Percentiles rank a stretch among this genome's conserved stretches.
Evolutionary conservation across 805 yeast genomes (phyloP).

Genomic region (Barnettozyma siamensis): DNA sequence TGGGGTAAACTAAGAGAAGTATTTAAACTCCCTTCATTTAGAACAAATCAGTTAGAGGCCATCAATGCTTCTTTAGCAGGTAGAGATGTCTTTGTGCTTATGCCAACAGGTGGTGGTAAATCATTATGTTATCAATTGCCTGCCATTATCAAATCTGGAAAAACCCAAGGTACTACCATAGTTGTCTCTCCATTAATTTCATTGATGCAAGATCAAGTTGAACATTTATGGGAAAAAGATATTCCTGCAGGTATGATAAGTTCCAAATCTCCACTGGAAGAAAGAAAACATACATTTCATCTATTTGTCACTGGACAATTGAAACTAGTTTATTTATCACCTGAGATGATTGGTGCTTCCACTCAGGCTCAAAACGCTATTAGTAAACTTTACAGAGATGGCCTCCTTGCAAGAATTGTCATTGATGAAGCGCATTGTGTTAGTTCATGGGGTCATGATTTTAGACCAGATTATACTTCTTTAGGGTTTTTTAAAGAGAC

Average conservation of each 20-base stretch:
- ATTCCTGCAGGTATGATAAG: constrained; percentile 86
- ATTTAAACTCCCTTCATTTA: constrained; percentile 62
- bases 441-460: constrained; percentile 98
- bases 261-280: constrained; percentile 63
- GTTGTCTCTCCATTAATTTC: constrained; percentile 94
- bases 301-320: constrained; percentile 60
- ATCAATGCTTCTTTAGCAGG: constrained; percentile 72
- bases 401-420: constrained; percentile 73
- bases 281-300: constrained; percentile 56
- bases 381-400: constrained; percentile 44
- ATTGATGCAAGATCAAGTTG: constrained; percentile 95
- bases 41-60: constrained; percentile 85
- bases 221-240: constrained; percentile 59
- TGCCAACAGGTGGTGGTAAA: constrained; percentile 99
- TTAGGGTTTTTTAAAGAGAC: constrained; percentile 64
- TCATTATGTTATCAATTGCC: constrained; percentile 94
- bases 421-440: constrained; percentile 99
- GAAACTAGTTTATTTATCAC: constrained; percentile 81
- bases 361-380: constrained; percentile 61
- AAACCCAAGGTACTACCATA: constrained; percentile 76
- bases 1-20: constrained; percentile 46
- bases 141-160: constrained; percentile 72
- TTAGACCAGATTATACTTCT: constrained; percentile 90
- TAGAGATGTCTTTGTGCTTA: constrained; percentile 84
- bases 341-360: constrained; percentile 87